These are phyloP conservation scores for Plenodomus biglobosus DNA, from an alignment of 2,329 filamentous ascomycete genomes.

Conservation along the genomic window DNA sequence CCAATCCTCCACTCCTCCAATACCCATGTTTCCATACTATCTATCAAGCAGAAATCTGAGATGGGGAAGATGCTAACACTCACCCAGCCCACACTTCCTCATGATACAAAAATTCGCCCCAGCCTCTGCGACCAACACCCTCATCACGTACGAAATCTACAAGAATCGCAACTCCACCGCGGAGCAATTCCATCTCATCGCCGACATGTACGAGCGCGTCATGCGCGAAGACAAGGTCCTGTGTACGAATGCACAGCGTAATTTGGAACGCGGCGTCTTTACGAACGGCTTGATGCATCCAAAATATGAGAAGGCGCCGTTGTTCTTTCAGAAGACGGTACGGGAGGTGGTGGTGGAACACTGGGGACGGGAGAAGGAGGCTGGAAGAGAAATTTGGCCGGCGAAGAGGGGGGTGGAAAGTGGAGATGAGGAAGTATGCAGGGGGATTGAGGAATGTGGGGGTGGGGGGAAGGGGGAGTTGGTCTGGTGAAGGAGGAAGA, in stretches of 20 bases:
- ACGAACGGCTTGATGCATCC: conserved; percentile 64
- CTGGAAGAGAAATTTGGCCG: conserved; percentile 20
- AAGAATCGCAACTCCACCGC: conserved; percentile 60
- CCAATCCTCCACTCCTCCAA: too few species aligned
- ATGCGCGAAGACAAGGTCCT: conserved; percentile 66
- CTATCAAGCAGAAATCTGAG: too few species aligned
- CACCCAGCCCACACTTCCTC: conserved; percentile 53
- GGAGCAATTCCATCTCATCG: conserved; percentile 58
- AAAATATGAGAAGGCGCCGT: conserved; percentile 57
- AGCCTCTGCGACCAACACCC: conserved; percentile 49
- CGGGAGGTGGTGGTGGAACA: conserved; percentile 48
- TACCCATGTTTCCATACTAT: too few species aligned
- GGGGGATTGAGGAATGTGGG: conserved; percentile 11
- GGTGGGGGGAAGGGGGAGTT: conserved; percentile 17
- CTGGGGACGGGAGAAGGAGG: conserved; percentile 18
- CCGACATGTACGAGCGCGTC: conserved; percentile 62
- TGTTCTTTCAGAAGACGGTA: conserved; percentile 57
- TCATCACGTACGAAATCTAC: conserved; percentile 64
- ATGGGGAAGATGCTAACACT: not conserved
- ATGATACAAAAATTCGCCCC: conserved; percentile 65
- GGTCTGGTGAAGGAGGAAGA: conserved; percentile 18
- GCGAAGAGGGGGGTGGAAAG: conserved; percentile 45
- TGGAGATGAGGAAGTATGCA: conserved; percentile 54
- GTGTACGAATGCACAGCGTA: conserved; percentile 59
- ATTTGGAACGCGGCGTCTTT: conserved; percentile 62